phyloP scores from a whole-genome alignment of 139 green algal genomes.

The Tetradesmus obliquus region DNA sequence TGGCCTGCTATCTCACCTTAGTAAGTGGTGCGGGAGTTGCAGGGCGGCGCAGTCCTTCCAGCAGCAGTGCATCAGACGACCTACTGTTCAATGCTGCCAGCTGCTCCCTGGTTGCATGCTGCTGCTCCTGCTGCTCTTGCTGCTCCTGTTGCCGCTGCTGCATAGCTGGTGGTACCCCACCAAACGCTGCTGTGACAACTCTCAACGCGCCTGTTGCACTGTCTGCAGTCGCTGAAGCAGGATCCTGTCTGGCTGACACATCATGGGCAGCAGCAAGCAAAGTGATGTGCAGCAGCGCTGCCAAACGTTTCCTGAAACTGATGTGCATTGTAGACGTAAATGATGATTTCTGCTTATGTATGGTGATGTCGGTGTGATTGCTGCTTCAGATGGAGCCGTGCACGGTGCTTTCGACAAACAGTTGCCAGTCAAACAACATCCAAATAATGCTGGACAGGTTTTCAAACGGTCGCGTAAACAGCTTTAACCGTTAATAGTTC shows the following conservation, averaged over 20 bases:
- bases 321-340: neutral
- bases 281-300: neutral
- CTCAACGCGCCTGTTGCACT: neutral
- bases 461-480: too few species aligned
- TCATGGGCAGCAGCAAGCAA: neutral
- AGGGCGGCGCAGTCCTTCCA: neutral
- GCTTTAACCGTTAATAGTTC: too few species aligned
- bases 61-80: neutral
- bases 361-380: too few species aligned
- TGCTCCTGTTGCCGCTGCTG: neutral
- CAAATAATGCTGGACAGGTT: neutral
- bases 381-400: neutral
- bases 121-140: neutral
- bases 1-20: neutral
- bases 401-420: neutral
- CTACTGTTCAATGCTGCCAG: neutral
- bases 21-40: neutral
- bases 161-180: neutral
- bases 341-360: too few species aligned
- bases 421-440: neutral
- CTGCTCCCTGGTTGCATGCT: neutral
- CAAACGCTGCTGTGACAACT: neutral
- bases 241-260: neutral
- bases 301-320: neutral
- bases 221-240: neutral